Evolutionary conservation across 2,329 filamentous ascomycete species (phyloP), one percentile per base, ranked within the genome.

Genomic region (Volutella citrinella): DNA sequence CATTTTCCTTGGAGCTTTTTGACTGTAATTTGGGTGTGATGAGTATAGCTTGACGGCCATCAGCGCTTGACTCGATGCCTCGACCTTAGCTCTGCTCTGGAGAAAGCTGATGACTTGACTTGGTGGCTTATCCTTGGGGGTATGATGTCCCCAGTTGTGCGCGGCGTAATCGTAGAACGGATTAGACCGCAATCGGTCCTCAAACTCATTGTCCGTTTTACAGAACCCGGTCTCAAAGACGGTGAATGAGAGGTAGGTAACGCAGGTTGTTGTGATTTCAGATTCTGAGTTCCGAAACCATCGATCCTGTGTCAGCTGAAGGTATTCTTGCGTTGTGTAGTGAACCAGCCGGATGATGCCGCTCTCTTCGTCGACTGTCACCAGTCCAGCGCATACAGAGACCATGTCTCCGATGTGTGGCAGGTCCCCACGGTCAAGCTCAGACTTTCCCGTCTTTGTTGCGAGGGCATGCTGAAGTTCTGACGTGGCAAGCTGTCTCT

Each of bases 61-160:
- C 13, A 56, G 14, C 10, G 18, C 43, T 39, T 56, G 51, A 21
- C 16, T 36, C 10, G 42, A 42, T 21, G 42, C 42, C 18, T 43
- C 25, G 2, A 43, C 25, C 7, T 48, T 45, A 12, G 31, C 8
- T 12, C 46, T 14, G 12, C 17, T 36, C 13, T 23, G 3, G 7
- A 57, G 30, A 34, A 56, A 49, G 6, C 24, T 14, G 1, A 43
- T 27, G n/a, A 52, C 19, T 15, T 37, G 25, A 16, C 21, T 21
- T 16, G 17, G 5, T 8, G 34, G 30, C 10, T 32, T 24, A 33
- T 34, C 38, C 16, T 48, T 17, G 2, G 33, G 44, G 29, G 50
- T 54, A 47, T 65, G 60, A 36, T 56, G 10, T 2, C 51, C 60
- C 63, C 61, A 66, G 38, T 60, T 42, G 1, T 16, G 11, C 10